These are phyloP conservation scores for Entonaema liquescens DNA, from an alignment of 495 filamentous ascomycete species.

Conservation along the genomic window DNA sequence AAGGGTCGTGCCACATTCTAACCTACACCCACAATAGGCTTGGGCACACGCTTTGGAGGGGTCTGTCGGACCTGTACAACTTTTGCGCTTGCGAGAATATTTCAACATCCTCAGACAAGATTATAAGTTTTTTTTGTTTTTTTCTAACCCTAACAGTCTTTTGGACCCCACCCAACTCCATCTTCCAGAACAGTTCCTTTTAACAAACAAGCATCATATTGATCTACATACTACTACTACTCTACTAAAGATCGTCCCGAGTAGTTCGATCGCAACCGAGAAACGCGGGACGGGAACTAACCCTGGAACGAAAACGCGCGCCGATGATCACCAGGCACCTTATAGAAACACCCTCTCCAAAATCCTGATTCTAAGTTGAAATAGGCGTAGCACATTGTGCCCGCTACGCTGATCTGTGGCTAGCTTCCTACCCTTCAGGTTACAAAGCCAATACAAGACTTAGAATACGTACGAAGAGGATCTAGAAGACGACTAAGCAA, in stretches of 20 bases:
- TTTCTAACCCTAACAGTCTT: not conserved
- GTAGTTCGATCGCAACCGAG: constrained; percentile 25
- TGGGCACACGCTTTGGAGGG: constrained; percentile 34
- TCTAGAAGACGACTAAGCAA: constrained; percentile 23
- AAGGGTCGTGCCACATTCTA: constrained; percentile 38
- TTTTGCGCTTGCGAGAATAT: constrained; percentile 24
- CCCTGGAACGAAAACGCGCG: constrained; percentile 30
- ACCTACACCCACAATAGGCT: constrained; percentile 9
- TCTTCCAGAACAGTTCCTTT: not conserved
- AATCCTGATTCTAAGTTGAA: constrained; percentile 19
- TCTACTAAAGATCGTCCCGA: constrained; percentile 2
- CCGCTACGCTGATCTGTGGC: constrained; percentile 29
- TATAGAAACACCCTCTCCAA: constrained; percentile 3
- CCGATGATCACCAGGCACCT: constrained; percentile 25
- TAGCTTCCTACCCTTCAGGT: constrained; percentile 13
- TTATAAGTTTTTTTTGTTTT: not conserved
- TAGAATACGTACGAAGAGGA: constrained; percentile 3
- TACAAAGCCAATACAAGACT: not conserved
- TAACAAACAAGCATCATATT: constrained; percentile 2
- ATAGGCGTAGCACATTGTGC: constrained; percentile 22
- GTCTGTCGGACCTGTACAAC: constrained; percentile 28
- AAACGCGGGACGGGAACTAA: constrained; percentile 35
- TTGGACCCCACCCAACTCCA: not conserved
- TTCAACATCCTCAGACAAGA: not conserved
- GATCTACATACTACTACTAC: constrained; percentile 12